Conservation (phyloP, 495 filamentous ascomycete species). For the Bathelium albidoporum region DNA sequence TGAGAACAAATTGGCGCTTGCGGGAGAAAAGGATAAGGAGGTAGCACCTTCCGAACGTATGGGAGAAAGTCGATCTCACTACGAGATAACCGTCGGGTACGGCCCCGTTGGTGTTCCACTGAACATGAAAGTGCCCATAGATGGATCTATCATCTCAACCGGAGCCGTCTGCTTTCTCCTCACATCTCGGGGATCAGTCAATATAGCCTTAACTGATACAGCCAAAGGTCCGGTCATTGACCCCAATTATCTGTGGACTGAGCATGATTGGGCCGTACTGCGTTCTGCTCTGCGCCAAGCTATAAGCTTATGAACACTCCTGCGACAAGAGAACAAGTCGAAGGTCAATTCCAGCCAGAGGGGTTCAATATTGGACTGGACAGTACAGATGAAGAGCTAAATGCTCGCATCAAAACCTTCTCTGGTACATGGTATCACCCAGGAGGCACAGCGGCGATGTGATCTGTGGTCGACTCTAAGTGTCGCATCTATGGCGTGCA, state of each 20-base stretch:
- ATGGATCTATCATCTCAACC: conserved; percentile 33
- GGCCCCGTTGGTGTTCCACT: conserved; percentile 9
- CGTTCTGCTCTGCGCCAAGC: conserved; percentile 6
- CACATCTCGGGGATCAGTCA: conserved; percentile 36
- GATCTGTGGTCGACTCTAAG: conserved; percentile 5
- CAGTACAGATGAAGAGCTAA: conserved; percentile 18
- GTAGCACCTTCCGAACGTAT: not conserved
- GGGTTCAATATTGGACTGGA: not conserved
- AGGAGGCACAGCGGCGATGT: not conserved
- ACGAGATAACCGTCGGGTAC: not conserved
- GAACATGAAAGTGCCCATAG: conserved; percentile 23
- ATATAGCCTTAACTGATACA: conserved; percentile 28
- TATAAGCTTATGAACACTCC: conserved; percentile 5
- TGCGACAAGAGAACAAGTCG: not conserved
- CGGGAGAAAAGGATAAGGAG: not conserved
- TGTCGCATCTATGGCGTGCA: conserved; percentile 6
- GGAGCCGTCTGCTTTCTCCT: conserved; percentile 27
- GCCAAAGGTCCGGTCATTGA: conserved; percentile 30
- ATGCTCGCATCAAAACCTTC: not conserved
- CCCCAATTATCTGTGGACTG: conserved; percentile 36
- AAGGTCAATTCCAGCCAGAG: not conserved
- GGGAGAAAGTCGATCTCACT: not conserved
- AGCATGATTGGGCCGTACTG: conserved; percentile 18
- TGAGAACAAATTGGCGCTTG: not conserved
- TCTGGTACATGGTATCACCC: not conserved